A percentile compares a stretch with the other conserved stretches of the same genome.
These are phyloP conservation scores for Fomitopsis betulina DNA, from an alignment of 1,284 basidiomycete genomes.

Conservation along the genomic window DNA sequence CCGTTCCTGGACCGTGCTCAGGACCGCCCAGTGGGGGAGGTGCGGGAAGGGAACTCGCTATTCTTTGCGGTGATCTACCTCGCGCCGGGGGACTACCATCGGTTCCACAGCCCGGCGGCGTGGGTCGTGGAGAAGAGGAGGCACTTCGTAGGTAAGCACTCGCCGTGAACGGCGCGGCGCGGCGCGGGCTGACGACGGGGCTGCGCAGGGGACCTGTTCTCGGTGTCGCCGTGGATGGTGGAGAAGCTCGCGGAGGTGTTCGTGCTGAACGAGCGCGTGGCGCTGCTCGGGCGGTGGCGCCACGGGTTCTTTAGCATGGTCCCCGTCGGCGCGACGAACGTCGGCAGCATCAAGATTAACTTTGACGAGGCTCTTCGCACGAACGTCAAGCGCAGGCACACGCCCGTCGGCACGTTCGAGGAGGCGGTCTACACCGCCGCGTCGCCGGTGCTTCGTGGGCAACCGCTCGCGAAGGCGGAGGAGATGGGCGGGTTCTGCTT, in stretches of 20 bases:
- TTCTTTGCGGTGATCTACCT: constrained; percentile 97
- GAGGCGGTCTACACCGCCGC: constrained; percentile 90
- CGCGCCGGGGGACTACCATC: constrained; percentile 97
- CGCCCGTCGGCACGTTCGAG: constrained; percentile 85
- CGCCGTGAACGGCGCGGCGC: neutral
- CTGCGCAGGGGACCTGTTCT: constrained; percentile 81
- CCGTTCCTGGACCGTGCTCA: constrained; percentile 36
- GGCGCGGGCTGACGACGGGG: neutral
- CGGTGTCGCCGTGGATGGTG: constrained; percentile 95
- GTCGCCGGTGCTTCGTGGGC: constrained; percentile 79
- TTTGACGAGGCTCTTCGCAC: constrained; percentile 92
- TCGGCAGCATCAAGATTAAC: constrained; percentile 94
- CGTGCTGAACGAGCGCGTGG: constrained; percentile 96
- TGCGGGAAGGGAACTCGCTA: constrained; percentile 73
- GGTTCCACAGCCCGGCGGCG: constrained; percentile 92
- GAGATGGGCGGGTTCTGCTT: constrained; percentile 98
- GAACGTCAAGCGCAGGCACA: constrained; percentile 59
- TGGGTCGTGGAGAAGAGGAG: constrained; percentile 97
- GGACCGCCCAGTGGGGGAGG: constrained; percentile 38
- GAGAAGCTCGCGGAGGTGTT: constrained; percentile 91
- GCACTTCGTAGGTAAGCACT: constrained; percentile 78
- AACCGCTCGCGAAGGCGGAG: constrained; percentile 83
- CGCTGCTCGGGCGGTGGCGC: constrained; percentile 93
- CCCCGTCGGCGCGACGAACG: constrained; percentile 97
- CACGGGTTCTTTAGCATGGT: constrained; percentile 98